Evolutionary conservation across 345 rosid genomes (phyloP).

Genomic region (Melastoma malabathricum): DNA sequence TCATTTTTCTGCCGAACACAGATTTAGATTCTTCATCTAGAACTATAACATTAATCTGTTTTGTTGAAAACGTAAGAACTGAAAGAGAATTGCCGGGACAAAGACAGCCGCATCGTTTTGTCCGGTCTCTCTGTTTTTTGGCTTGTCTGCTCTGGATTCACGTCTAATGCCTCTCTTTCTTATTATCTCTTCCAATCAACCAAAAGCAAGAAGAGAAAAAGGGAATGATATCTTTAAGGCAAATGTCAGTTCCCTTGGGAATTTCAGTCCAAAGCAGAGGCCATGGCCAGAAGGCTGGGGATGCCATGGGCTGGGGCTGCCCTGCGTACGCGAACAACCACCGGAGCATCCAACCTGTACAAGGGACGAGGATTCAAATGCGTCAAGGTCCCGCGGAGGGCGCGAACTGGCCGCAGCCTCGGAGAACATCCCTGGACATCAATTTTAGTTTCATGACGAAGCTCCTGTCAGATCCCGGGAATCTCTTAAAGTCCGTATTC

Average conservation of each 20-base stretch:
- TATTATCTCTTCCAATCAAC: too few species aligned
- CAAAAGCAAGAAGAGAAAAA: neutral
- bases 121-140: neutral
- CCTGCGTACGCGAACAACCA: constrained; percentile 66
- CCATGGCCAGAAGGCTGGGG: constrained; percentile 78
- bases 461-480: constrained; percentile 30
- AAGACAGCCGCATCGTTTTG: too few species aligned
- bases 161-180: neutral
- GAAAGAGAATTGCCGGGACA: too few species aligned
- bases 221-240: constrained; percentile 8
- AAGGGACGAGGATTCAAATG: constrained; percentile 58
- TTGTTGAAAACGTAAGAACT: too few species aligned
- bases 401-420: constrained; percentile 81
- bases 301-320: constrained; percentile 71
- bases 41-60: too few species aligned
- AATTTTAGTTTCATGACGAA: constrained; percentile 85
- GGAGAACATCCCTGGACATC: constrained; percentile 45
- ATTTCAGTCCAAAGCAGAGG: constrained; percentile 62
- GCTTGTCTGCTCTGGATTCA: neutral
- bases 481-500: too few species aligned
- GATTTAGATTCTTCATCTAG: too few species aligned
- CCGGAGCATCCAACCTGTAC: constrained; percentile 62
- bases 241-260: constrained; percentile 64
- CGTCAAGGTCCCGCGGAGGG: constrained; percentile 67
- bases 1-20: neutral